phyloP scores from a whole-genome alignment of 305 asterid species.

The Fraxinus paxiana region DNA sequence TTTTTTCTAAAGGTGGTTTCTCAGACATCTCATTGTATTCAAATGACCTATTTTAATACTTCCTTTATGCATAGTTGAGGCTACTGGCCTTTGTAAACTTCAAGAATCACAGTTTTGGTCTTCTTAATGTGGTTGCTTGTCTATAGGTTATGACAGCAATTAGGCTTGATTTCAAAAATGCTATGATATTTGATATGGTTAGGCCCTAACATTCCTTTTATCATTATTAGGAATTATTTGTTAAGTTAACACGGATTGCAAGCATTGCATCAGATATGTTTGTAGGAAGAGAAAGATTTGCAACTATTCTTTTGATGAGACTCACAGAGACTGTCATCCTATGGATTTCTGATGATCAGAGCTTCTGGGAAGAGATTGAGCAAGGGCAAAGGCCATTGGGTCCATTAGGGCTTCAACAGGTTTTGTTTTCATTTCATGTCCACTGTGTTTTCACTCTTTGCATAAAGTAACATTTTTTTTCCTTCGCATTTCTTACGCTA shows the following conservation, averaged over 20 bases:
- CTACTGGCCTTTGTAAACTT: neutral
- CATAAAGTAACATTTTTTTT: neutral
- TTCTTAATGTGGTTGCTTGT: neutral
- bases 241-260: slow-evolving; percentile 53
- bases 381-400: slow-evolving; percentile 54
- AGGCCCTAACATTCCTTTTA: neutral
- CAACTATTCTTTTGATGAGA: slow-evolving; percentile 69
- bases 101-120: neutral
- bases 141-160: neutral
- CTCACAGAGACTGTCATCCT: slow-evolving; percentile 80
- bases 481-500: neutral
- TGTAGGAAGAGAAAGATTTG: slow-evolving; percentile 79
- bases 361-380: slow-evolving; percentile 86
- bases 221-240: slow-evolving; percentile 58
- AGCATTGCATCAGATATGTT: slow-evolving; percentile 64
- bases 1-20: neutral
- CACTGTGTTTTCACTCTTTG: neutral
- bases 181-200: neutral
- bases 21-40: neutral
- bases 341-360: slow-evolving; percentile 87
- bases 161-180: neutral
- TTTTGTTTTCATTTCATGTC: slow-evolving; percentile 6
- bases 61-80: neutral
- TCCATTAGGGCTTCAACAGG: slow-evolving; percentile 94
- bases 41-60: neutral